These are phyloP conservation scores for Dendrobium chrysotoxum DNA, from an alignment of 106 monocot genomes.

Conservation along the genomic window DNA sequence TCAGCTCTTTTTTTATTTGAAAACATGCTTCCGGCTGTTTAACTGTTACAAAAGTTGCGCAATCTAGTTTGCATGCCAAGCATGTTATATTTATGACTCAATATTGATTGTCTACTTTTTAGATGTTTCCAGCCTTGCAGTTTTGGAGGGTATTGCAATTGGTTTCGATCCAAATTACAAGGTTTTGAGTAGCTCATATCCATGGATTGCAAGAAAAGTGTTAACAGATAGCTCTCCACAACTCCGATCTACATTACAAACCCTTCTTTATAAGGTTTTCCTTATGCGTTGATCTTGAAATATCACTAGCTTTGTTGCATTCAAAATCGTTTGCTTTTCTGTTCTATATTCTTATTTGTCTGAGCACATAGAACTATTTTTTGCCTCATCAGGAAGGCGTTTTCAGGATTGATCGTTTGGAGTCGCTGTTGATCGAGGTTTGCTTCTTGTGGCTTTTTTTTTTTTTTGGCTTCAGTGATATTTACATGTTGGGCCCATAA, in stretches of 20 bases:
- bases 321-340: neutral
- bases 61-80: neutral
- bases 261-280: constrained; percentile 82
- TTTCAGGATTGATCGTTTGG: constrained; percentile 94
- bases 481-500: neutral
- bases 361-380: constrained; percentile 4
- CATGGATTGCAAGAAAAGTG: constrained; percentile 99
- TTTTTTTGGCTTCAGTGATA: neutral
- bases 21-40: neutral
- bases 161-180: constrained; percentile 89
- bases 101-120: neutral
- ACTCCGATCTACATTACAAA: constrained; percentile 73
- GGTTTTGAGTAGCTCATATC: constrained; percentile 94
- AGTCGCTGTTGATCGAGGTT: constrained; percentile 89
- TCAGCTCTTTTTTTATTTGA: neutral
- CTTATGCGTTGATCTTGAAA: neutral
- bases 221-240: constrained; percentile 84
- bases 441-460: constrained; percentile 2
- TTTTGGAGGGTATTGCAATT: constrained; percentile 93
- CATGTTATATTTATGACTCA: neutral
- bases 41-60: neutral
- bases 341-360: neutral
- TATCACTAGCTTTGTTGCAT: neutral
- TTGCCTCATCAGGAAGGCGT: constrained; percentile 55
- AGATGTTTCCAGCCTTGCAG: constrained; percentile 77